phyloP scores from a whole-genome alignment of 495 filamentous ascomycete genomes.

The Aspergillus affinis region DNA sequence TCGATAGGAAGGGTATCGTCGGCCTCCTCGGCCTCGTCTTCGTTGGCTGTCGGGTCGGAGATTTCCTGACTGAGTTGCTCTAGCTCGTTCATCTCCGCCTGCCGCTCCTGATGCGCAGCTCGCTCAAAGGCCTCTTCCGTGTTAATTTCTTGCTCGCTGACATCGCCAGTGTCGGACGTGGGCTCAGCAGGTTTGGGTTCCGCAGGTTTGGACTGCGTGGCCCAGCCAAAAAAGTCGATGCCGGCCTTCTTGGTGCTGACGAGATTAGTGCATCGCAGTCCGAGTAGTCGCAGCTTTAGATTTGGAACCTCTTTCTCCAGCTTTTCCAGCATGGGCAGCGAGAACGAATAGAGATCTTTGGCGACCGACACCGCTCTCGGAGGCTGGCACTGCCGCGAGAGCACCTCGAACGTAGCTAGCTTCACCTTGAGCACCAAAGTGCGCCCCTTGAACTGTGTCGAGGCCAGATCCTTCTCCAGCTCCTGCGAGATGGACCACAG shows the following conservation, averaged over 20 bases:
- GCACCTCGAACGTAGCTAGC: conserved; percentile 88
- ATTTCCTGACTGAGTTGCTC: conserved; percentile 64
- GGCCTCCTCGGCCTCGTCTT: not conserved
- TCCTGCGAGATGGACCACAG: conserved; percentile 79
- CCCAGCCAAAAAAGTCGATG: conserved; percentile 75
- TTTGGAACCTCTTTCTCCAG: conserved; percentile 82
- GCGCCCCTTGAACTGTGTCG: conserved; percentile 80
- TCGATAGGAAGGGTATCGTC: not conserved
- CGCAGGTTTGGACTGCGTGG: conserved; percentile 19
- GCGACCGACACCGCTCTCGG: conserved; percentile 68
- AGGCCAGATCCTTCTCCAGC: conserved; percentile 80
- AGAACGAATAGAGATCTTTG: conserved; percentile 80
- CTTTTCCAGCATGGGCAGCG: conserved; percentile 80
- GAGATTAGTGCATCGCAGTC: conserved; percentile 81
- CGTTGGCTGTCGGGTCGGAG: conserved; percentile 10
- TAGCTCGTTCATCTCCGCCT: conserved; percentile 64
- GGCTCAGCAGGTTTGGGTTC: not conserved
- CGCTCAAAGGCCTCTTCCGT: conserved; percentile 70
- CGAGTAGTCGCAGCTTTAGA: conserved; percentile 84
- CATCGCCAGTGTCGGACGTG: conserved; percentile 5
- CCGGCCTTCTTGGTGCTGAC: conserved; percentile 78
- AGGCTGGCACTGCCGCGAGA: conserved; percentile 75
- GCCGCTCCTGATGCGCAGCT: conserved; percentile 59
- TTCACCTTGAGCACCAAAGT: conserved; percentile 93
- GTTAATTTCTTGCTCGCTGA: conserved; percentile 62